These are phyloP conservation scores for Thalassiosira profunda DNA, from an alignment of 108 stramenopile species.

Conservation along the genomic window DNA sequence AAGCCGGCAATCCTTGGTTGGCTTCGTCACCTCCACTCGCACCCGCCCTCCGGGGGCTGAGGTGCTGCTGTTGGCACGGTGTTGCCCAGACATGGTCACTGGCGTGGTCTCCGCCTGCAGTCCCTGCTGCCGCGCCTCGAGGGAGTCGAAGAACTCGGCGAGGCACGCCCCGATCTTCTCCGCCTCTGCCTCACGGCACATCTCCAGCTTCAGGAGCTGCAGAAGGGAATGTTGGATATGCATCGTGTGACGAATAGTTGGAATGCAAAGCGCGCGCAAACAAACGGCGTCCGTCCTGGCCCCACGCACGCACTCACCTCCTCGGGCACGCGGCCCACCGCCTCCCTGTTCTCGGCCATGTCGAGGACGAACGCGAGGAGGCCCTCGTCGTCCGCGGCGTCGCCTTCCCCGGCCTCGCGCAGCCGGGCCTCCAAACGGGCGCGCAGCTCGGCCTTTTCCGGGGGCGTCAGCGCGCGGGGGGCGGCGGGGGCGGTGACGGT, in stretches of 20 bases:
- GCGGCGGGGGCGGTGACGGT: no score
- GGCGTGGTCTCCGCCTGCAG: no score
- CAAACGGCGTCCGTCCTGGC: no score
- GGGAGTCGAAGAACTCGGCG: conserved; percentile 3
- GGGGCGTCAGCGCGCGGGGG: neutral
- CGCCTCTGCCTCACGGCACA: neutral
- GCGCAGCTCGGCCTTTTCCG: neutral
- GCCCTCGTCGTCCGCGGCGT: neutral
- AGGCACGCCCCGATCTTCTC: neutral
- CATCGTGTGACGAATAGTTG: no score
- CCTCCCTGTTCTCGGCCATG: neutral
- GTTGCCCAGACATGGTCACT: no score
- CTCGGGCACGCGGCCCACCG: neutral
- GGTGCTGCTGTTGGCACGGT: no score
- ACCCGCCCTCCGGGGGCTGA: no score
- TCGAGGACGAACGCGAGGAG: neutral
- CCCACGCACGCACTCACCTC: no score
- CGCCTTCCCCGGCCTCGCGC: neutral
- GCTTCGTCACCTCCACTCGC: no score
- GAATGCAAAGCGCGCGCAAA: no score
- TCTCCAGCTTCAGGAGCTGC: neutral
- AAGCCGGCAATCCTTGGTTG: no score
- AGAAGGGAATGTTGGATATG: neutral
- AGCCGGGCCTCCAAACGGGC: neutral
- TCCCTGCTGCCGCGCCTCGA: no score